Evolutionary conservation across 768 basidiomycete species (phyloP).

Genomic region (Mycena chlorophos): DNA sequence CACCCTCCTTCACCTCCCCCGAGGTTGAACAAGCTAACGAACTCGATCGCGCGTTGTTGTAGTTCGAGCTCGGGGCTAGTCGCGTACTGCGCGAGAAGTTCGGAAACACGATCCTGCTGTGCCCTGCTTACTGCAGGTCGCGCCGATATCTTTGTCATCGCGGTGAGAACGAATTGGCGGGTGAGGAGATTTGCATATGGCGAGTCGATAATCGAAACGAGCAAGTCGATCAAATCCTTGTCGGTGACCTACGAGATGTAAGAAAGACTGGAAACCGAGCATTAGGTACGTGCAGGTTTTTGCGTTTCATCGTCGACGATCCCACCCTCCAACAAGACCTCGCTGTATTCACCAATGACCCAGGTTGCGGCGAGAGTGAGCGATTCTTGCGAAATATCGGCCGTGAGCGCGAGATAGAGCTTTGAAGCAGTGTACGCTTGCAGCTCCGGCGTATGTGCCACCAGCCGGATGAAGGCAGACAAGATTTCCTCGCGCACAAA

Average conservation of each 20-base stretch:
- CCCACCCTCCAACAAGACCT: constrained; percentile 83
- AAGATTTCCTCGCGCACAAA: constrained; percentile 96
- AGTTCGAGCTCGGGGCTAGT: constrained; percentile 91
- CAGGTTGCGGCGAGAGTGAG: constrained; percentile 91
- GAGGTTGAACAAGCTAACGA: constrained; percentile 78
- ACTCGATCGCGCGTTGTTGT: constrained; percentile 95
- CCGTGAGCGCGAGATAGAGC: constrained; percentile 81
- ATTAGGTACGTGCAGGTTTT: constrained; percentile 51
- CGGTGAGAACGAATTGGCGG: constrained; percentile 89
- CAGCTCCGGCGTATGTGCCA: constrained; percentile 94
- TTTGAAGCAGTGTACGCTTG: constrained; percentile 94
- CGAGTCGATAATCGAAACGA: constrained; percentile 85
- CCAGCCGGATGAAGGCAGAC: constrained; percentile 92
- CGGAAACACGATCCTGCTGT: constrained; percentile 79
- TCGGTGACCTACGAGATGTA: constrained; percentile 60
- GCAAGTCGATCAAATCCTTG: constrained; percentile 80
- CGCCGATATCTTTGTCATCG: constrained; percentile 87
- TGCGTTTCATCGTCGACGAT: constrained; percentile 73
- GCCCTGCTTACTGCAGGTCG: constrained; percentile 63
- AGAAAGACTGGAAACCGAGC: constrained; percentile 6
- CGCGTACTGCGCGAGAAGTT: constrained; percentile 77
- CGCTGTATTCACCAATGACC: constrained; percentile 96
- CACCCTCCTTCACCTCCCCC: constrained; percentile 78
- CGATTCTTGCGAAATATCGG: constrained; percentile 95
- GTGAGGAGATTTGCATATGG: constrained; percentile 91